Percentiles rank a stretch among this genome's conserved stretches.
Conservation (phyloP, 495 filamentous ascomycete genomes). For the Ramalina intermedia region DNA sequence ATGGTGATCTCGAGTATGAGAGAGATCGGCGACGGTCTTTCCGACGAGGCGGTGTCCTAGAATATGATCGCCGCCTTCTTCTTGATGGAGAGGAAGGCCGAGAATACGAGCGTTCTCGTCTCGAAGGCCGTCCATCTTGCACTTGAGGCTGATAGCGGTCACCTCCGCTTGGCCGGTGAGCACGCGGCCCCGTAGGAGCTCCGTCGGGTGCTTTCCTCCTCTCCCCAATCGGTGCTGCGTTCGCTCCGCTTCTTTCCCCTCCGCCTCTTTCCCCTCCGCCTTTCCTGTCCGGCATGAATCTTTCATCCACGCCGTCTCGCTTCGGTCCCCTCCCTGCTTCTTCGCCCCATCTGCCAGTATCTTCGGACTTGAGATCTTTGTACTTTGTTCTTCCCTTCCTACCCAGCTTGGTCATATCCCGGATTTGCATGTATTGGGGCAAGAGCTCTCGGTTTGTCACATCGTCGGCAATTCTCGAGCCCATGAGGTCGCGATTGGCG, state of each 20-base stretch:
- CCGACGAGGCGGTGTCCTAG: conserved; percentile 19
- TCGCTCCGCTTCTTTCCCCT: conserved; percentile 34
- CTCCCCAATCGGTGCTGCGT: conserved; percentile 32
- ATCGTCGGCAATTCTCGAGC: conserved; percentile 62
- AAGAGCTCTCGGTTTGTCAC: conserved; percentile 63
- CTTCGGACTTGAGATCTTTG: conserved; percentile 75
- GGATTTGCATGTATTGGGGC: conserved; percentile 84
- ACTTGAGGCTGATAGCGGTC: conserved; percentile 8
- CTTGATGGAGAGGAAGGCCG: conserved; percentile 18
- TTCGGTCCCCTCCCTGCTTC: conserved; percentile 38
- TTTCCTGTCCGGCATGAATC: conserved; percentile 53
- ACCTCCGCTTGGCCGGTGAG: conserved; percentile 13
- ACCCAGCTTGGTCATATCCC: conserved; percentile 87
- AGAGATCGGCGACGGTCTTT: conserved; percentile 9
- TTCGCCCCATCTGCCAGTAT: conserved; percentile 75
- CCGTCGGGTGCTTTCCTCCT: conserved; percentile 15
- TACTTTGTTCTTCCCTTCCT: conserved; percentile 87
- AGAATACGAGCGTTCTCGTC: conserved; percentile 13
- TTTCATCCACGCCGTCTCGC: conserved; percentile 43
- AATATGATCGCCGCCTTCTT: conserved; percentile 15
- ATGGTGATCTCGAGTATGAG: conserved; percentile 20
- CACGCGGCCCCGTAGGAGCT: conserved; percentile 11
- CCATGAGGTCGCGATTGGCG: conserved; percentile 67
- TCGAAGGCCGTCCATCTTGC: conserved; percentile 14
- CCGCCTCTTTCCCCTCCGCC: conserved; percentile 25